Conservation (phyloP, 73 alveolate species). For the Tetrahymena thermophila region DNA sequence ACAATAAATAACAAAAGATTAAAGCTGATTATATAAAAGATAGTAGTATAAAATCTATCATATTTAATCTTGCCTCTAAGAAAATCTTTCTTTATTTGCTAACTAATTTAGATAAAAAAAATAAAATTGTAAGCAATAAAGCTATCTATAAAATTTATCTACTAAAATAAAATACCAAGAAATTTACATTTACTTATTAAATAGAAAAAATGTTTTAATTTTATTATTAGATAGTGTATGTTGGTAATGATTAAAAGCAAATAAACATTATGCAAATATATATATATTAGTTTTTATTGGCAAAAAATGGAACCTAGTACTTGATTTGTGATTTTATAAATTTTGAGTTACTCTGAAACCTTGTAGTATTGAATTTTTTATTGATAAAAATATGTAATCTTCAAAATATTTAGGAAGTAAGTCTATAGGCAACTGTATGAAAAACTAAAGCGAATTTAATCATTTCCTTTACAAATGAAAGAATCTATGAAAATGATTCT, state of each 20-base stretch:
- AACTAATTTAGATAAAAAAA: no score
- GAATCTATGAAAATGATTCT: neutral
- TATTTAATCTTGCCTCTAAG: no score
- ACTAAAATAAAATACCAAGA: neutral
- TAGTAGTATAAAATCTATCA: no score
- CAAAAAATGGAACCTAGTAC: neutral
- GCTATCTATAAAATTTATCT: neutral
- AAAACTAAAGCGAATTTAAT: no score
- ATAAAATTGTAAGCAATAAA: neutral
- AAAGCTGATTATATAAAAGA: no score
- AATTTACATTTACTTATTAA: no score
- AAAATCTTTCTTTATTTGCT: no score
- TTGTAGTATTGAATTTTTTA: no score
- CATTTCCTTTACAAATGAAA: neutral
- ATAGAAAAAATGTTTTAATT: no score
- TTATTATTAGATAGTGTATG: no score
- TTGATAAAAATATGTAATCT: neutral
- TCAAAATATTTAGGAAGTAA: neutral
- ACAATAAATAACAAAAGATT: no score
- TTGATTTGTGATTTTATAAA: neutral
- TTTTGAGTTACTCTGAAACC: neutral
- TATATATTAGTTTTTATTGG: neutral
- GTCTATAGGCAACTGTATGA: neutral
- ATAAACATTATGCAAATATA: no score
- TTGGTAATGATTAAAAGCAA: neutral